Percentiles rank a stretch among this genome's conserved stretches.
These are phyloP conservation scores for Sordariomycetes sp. DNA, from an alignment of 2,329 filamentous ascomycete genomes.

Conservation along the genomic window DNA sequence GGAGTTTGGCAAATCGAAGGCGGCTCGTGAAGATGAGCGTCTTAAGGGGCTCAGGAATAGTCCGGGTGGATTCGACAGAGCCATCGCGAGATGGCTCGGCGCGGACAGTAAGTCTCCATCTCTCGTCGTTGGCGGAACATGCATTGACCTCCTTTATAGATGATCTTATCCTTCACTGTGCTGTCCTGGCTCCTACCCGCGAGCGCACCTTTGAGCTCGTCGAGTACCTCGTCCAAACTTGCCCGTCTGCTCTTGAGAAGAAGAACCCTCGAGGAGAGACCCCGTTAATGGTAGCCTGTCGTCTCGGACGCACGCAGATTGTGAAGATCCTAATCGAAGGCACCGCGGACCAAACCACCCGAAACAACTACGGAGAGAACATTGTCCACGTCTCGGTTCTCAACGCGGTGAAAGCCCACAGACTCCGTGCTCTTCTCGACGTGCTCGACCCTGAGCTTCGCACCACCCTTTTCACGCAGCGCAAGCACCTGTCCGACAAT, in stretches of 20 bases:
- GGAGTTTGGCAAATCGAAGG: slow-evolving; percentile 53
- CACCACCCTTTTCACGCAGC: slow-evolving; percentile 47
- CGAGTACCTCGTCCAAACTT: slow-evolving; percentile 53
- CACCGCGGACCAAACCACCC: slow-evolving; percentile 60
- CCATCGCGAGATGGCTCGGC: slow-evolving; percentile 53
- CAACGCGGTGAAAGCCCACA: slow-evolving; percentile 18
- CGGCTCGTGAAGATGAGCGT: slow-evolving; percentile 50
- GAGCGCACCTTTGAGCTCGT: slow-evolving; percentile 44
- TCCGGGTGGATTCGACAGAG: slow-evolving; percentile 53
- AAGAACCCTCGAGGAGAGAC: slow-evolving; percentile 52
- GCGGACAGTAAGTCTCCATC: slow-evolving; percentile 40
- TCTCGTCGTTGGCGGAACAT: slow-evolving; percentile 1
- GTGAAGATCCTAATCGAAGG: slow-evolving; percentile 54
- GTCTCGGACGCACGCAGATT: slow-evolving; percentile 41
- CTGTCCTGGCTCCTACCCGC: slow-evolving; percentile 36
- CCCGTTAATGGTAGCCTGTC: slow-evolving; percentile 60
- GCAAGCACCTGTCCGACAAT: slow-evolving; percentile 38
- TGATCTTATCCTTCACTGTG: slow-evolving; percentile 58
- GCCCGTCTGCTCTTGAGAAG: slow-evolving; percentile 53
- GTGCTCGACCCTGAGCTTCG: slow-evolving; percentile 50
- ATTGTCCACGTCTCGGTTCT: slow-evolving; percentile 52
- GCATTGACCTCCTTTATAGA: slow-evolving; percentile 26
- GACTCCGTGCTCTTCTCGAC: slow-evolving; percentile 39
- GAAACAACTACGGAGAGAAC: slow-evolving; percentile 54
- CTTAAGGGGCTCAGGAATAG: slow-evolving; percentile 52